Percentiles rank a stretch among this genome's conserved stretches.
phyloP scores from a whole-genome alignment of 768 basidiomycete species.

The Phanerodontia chrysosporium region DNA sequence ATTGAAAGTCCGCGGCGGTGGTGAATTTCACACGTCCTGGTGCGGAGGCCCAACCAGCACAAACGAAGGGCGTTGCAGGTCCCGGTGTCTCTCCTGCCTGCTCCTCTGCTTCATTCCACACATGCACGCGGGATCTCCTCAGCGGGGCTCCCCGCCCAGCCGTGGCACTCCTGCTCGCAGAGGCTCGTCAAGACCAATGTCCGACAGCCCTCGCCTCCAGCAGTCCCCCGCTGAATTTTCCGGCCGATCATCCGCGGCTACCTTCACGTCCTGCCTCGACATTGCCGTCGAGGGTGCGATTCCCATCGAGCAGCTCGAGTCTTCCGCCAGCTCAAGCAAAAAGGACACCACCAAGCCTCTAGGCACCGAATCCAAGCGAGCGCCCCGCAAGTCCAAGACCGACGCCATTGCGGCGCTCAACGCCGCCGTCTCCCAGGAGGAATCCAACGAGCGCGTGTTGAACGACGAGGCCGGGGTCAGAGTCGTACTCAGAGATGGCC shows the following conservation, averaged over 20 bases:
- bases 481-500: conserved; percentile 30
- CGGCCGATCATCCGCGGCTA: conserved; percentile 43
- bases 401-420: conserved; percentile 79
- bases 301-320: conserved; percentile 45
- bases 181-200: conserved; percentile 53
- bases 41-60: conserved; percentile 14
- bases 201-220: conserved; percentile 32
- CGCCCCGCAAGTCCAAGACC: conserved; percentile 88
- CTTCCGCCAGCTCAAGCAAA: conserved; percentile 23
- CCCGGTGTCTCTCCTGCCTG: conserved; percentile 11
- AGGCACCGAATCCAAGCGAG: conserved; percentile 46
- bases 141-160: conserved; percentile 41
- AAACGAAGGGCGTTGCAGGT: conserved; percentile 17
- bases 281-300: conserved; percentile 75
- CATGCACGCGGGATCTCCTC: conserved; percentile 35
- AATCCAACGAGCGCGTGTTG: conserved; percentile 41
- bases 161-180: conserved; percentile 45
- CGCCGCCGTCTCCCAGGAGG: conserved; percentile 57
- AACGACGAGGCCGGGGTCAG: conserved; percentile 42
- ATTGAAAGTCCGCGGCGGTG: conserved; percentile 11
- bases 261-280: conserved; percentile 61
- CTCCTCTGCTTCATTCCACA: conserved; percentile 11
- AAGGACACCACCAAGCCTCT: conserved; percentile 29
- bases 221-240: conserved; percentile 41
- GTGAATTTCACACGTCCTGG: conserved; percentile 15